Evolutionary conservation across 768 basidiomycete genomes (phyloP), one percentile per base, ranked within the genome.

Genomic region (Naganishia onofrii): DNA sequence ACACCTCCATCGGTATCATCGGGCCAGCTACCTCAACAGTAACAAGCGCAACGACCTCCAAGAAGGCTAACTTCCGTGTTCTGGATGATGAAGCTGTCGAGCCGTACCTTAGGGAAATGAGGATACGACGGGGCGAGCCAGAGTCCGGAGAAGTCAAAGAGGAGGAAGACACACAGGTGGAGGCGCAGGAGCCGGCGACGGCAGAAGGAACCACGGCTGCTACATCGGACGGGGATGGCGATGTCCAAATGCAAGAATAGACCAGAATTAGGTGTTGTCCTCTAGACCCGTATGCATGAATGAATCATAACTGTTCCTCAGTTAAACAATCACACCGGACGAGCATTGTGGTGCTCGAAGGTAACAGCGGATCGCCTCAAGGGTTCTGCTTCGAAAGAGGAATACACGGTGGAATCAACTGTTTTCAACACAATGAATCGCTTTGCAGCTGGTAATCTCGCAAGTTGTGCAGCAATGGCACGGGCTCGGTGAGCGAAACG

Each of bases 1-100:
- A 99, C 84, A 99, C 96, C 0, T 93, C 91, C 1, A 88, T 98
- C 74, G 94, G 93, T 34, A 91, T 99, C 77, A 85, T 97, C 70
- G 95, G 95, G 32, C 73, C 76, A 12, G 46, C 76, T 12, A 66
- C 73, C 38, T 52, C 64, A 15, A 44, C 69, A 19, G 21, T 66
- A 36, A 29, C 76, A 13, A 57, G 72, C 38, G 54, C 64, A n/a
- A 46, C 68, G 6, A 78, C 84, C 21, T 83, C 85, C 3, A 82
- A 85, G 31, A 84, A 83, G 72, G 88, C 88, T 23, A 78, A 76
- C 58, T 96, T 96, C 86, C 87, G 90, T 66, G 93, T 94, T 75
- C 84, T 95, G 42, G 95, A 98, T 78, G 93, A 90, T 52, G 88
- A 90, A 17, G 82, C 83, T 56, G 86, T 97, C 21, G 85, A 87